Evolutionary conservation across 2,329 filamentous ascomycete species (phyloP), one percentile per base, ranked within the genome.

Genomic region (Talaromyces atroroseus): DNA sequence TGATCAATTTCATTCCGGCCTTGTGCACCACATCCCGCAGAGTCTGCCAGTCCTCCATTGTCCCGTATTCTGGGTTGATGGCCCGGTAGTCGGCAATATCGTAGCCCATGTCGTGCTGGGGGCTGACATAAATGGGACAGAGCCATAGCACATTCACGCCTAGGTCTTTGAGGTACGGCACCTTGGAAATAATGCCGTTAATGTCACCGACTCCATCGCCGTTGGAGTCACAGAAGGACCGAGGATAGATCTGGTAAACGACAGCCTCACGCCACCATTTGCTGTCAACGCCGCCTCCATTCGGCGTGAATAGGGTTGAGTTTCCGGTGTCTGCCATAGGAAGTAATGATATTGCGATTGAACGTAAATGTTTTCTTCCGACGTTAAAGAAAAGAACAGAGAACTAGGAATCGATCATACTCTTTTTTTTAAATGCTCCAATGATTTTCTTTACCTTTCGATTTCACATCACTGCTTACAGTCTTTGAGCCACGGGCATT

Each of bases 1-100:
- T 79, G 56, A 92, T 83, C 11, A 91, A 71, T 61, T 82, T 83
- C 81, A 91, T 88, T 2, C 80, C 83, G 3, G 85, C 78, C 16
- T 78, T 70, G 58, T 87, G 84, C 42, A 82, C 78, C 47, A 80
- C 81, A 24, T 77, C 65, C 50, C 88, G 84, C 36, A 90, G 68
- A 0, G 72, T 70, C 56, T 89, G 84, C 50, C 88, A 81, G 65
- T 90, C 85, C 58, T 77, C 74, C 7, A 90, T 74, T 0, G 84
- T 85, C 38, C 87, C 87, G 62, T 89, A 90, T 0, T 82, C 80
- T 2, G 77, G 72, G 62, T 88, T 80, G 26, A 90, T 82, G 24
- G 76, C 76, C 65, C 86, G 81, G 61, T 90, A 89, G 67, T 89
- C 80, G 29, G 70, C 64, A 36, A 80, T 80, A 50, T 80, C 78